These are phyloP conservation scores for Pseudofabraea citricarpa DNA, from an alignment of 2,329 filamentous ascomycete genomes.

Conservation along the genomic window DNA sequence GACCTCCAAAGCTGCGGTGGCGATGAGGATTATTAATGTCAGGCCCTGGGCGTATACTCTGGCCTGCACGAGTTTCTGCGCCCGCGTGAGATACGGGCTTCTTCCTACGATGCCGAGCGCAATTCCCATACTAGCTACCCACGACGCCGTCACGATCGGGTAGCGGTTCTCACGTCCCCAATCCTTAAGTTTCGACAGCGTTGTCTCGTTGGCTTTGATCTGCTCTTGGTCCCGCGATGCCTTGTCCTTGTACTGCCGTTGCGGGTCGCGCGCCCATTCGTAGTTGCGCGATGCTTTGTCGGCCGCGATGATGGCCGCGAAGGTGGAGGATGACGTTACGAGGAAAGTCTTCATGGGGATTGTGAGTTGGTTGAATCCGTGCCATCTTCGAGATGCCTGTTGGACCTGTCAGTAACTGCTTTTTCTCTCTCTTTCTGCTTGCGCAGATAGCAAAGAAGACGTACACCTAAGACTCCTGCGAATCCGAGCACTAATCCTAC, in stretches of 20 bases:
- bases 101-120: constrained; percentile 59
- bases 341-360: constrained; percentile 91
- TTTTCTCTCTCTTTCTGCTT: neutral
- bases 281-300: constrained; percentile 69
- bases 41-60: constrained; percentile 72
- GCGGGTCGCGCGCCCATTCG: constrained; percentile 47
- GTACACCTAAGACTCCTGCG: constrained; percentile 58
- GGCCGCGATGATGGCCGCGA: constrained; percentile 81
- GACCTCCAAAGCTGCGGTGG: constrained; percentile 64
- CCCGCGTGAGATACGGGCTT: constrained; percentile 55
- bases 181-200: constrained; percentile 56
- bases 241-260: constrained; percentile 30
- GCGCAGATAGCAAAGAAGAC: neutral
- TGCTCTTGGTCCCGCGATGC: constrained; percentile 14
- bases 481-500: constrained; percentile 64
- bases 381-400: constrained; percentile 55
- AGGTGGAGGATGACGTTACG: constrained; percentile 75
- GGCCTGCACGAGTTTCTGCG: constrained; percentile 70
- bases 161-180: constrained; percentile 71
- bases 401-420: neutral
- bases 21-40: constrained; percentile 63
- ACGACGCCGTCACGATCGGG: constrained; percentile 62
- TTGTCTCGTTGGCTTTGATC: constrained; percentile 35
- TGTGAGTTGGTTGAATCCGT: constrained; percentile 73
- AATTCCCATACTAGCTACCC: constrained; percentile 60